Conservation (phyloP, 1,284 basidiomycete genomes). For the Ceratobasidium sp. region DNA sequence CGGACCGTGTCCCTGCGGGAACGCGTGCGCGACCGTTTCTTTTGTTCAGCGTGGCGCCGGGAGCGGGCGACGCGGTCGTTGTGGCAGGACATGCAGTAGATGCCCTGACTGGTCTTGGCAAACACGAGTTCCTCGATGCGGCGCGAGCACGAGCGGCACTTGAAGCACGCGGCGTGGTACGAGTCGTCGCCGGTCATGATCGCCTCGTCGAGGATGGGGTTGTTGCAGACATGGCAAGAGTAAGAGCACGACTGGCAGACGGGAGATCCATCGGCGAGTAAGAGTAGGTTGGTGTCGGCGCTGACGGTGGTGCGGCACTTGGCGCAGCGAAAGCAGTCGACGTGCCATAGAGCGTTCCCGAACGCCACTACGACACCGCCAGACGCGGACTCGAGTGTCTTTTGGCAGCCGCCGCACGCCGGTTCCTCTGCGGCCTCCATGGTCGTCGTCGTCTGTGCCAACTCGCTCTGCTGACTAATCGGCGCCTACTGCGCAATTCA, state of each 20-base stretch:
- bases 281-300: constrained; percentile 92
- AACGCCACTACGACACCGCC: constrained; percentile 92
- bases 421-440: constrained; percentile 43
- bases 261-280: constrained; percentile 95
- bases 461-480: constrained; percentile 4
- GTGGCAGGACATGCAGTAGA: constrained; percentile 99
- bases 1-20: constrained; percentile 44
- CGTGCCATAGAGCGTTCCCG: constrained; percentile 65
- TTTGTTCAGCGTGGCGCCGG: constrained; percentile 85
- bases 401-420: constrained; percentile 84
- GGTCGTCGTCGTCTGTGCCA: constrained; percentile 29
- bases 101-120: constrained; percentile 97
- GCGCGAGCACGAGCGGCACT: constrained; percentile 93
- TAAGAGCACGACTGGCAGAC: constrained; percentile 98
- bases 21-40: constrained; percentile 56
- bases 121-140: constrained; percentile 98
- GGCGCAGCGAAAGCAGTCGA: constrained; percentile 74
- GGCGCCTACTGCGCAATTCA: constrained; percentile 1
- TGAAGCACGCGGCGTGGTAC: constrained; percentile 98
- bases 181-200: constrained; percentile 99
- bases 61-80: constrained; percentile 95
- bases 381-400: constrained; percentile 82
- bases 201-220: constrained; percentile 94
- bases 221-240: constrained; percentile 91
- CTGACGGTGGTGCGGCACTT: constrained; percentile 71